phyloP scores from a whole-genome alignment of 169 alveolate species.

The Eimeria tenella region DNA sequence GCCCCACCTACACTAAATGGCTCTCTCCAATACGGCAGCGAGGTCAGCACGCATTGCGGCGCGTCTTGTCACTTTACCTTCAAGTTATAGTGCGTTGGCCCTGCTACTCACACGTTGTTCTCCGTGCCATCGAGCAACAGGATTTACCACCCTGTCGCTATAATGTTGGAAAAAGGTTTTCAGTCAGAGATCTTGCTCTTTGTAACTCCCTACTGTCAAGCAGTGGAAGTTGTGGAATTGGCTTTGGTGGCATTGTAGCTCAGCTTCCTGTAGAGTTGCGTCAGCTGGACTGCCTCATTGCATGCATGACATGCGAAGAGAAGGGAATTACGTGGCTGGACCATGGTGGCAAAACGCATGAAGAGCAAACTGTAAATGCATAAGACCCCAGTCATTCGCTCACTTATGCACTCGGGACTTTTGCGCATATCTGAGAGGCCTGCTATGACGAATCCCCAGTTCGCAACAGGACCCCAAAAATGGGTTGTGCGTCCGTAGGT shows the following conservation, averaged over 20 bases:
- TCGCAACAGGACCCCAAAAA: constrained; percentile 97
- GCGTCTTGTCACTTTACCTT: too few relatives aligned
- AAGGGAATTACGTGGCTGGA: constrained; percentile 82
- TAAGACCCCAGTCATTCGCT: constrained; percentile 91
- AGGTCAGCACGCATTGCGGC: too few relatives aligned
- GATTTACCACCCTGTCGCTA: too few relatives aligned
- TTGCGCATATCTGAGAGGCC: constrained; percentile 78
- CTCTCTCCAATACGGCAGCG: too few relatives aligned
- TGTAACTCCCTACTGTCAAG: too few relatives aligned
- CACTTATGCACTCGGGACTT: constrained; percentile 78
- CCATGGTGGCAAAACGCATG: constrained; percentile 94
- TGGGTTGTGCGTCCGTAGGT: constrained; percentile 85
- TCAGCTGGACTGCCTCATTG: constrained; percentile 80
- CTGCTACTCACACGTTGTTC: too few relatives aligned
- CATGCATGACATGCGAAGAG: constrained; percentile 80
- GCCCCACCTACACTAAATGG: too few relatives aligned
- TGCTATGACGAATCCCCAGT: constrained; percentile 97
- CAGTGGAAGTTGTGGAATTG: background rate
- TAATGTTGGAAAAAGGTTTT: too few relatives aligned
- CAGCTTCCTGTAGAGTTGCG: constrained; percentile 76
- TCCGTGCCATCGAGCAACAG: too few relatives aligned
- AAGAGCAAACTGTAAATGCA: constrained; percentile 92
- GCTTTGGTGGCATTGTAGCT: constrained; percentile 47
- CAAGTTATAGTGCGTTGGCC: too few relatives aligned
- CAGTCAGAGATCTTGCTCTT: too few relatives aligned